Base-by-base conservation (phyloP, 495 filamentous ascomycete genomes). In the Friedmanniomyces simplex region DNA sequence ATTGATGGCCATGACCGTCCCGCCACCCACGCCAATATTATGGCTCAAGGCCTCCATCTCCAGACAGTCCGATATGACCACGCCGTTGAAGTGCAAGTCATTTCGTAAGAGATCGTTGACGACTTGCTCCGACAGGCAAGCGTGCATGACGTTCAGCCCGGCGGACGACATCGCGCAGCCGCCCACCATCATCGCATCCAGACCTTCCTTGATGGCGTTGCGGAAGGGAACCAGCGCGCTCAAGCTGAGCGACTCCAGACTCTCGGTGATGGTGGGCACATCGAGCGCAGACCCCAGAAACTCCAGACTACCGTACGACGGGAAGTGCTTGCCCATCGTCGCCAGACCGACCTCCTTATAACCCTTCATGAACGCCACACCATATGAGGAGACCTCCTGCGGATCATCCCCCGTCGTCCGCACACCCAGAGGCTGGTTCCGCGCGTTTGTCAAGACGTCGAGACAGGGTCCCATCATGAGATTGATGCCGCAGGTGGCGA, bases 121-220 rank as follows among this genome's bases (percentile, higher is more conserved):
- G 6, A 95, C 88, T 64, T 94, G 89, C 58, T 94, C 87, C 12
- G 87, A 91, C 8, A 95, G 76, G 65, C 89, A 95, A 43, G 89
- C 89, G 67, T 95, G 89, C 83, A 90, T 91, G 37, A 90, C 86
- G 61, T 91, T 89, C 74, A 93, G 86, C 30, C 86, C 86, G 14
- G 86, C 84, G 37, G 87, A 93, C 25, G 86, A 82, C 71, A 95
- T 89, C 30, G 88, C 88, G 61, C 88, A 89, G 18, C 89, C 89
- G 14, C 89, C 89, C 7, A 95, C 86, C 77, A 95, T 91, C 85
- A 95, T 93, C 21, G 87, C 85, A 71, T 95, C 89, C 16, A 95
- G 68, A 0, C 89, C 89, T 37, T 88, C 82, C 25, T 76, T 73
- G 53, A 94, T 91, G 24, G 88, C 88, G 71, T 89, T 90, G 11